These are phyloP conservation scores for Penicillium chermesinum DNA, from an alignment of 495 filamentous ascomycete species.

Conservation along the genomic window DNA sequence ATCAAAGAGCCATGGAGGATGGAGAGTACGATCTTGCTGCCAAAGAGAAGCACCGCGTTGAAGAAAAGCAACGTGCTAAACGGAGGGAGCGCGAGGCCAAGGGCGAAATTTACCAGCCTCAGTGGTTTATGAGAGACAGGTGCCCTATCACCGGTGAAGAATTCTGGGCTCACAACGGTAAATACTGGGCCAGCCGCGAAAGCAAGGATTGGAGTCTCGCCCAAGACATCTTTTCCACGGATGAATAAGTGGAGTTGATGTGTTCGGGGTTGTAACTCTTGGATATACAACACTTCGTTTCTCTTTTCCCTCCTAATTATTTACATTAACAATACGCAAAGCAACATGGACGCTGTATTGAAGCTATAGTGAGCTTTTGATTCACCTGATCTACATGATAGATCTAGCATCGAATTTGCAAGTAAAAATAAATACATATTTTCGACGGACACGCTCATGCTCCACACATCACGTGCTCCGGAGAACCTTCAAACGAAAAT, in stretches of 20 bases:
- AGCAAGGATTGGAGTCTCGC: conserved; percentile 49
- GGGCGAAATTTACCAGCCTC: conserved; percentile 76
- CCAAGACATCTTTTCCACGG: conserved; percentile 58
- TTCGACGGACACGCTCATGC: no score
- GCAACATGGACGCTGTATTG: conserved; percentile 6
- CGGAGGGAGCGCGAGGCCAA: conserved; percentile 64
- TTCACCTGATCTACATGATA: conserved; percentile 2
- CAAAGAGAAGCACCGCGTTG: conserved; percentile 87
- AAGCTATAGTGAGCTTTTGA: no score
- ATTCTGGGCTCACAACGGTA: conserved; percentile 81
- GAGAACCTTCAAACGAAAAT: conserved; percentile 11
- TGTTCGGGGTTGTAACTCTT: conserved; percentile 3
- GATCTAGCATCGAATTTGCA: no score
- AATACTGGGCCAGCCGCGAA: conserved; percentile 71
- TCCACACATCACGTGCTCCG: conserved; percentile 13
- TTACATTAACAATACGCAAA: conserved; percentile 19
- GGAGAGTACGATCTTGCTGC: conserved; percentile 92
- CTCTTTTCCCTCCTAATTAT: conserved; percentile 7
- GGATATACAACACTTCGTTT: conserved; percentile 14
- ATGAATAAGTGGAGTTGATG: neutral
- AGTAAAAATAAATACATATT: no score
- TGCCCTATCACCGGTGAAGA: conserved; percentile 81
- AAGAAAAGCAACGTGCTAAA: conserved; percentile 85
- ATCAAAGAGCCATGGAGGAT: conserved; percentile 98
- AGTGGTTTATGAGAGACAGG: conserved; percentile 73